phyloP scores from a whole-genome alignment of 1,139 yeast species.

The Kazachstania sp. region DNA sequence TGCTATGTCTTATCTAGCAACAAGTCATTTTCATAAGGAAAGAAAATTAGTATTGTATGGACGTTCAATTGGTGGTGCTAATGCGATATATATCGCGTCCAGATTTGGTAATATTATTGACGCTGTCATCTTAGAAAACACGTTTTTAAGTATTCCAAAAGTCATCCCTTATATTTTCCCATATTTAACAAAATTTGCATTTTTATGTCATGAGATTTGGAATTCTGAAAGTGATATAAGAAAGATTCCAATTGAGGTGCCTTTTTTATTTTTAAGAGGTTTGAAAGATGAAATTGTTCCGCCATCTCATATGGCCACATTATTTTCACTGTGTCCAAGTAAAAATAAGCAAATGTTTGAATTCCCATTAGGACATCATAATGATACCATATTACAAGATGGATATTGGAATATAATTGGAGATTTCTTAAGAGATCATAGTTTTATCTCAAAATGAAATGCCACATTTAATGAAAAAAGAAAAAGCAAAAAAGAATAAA shows the following conservation, averaged over 20 bases:
- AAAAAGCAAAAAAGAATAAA: too few relatives aligned
- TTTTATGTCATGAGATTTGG: slow-evolving; percentile 76
- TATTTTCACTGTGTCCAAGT: slow-evolving; percentile 45
- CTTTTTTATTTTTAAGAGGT: slow-evolving; percentile 68
- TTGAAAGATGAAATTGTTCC: slow-evolving; percentile 85
- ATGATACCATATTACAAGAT: slow-evolving; percentile 67
- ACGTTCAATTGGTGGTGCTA: slow-evolving; percentile 92
- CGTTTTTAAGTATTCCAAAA: slow-evolving; percentile 69
- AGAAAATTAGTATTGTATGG: slow-evolving; percentile 65
- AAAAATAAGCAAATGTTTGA: slow-evolving; percentile 40
- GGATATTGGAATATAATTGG: slow-evolving; percentile 66
- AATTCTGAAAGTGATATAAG: slow-evolving; percentile 59
- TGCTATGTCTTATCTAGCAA: slow-evolving; percentile 49
- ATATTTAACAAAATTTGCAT: slow-evolving; percentile 45
- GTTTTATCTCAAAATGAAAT: slow-evolving; percentile 9
- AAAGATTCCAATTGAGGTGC: slow-evolving; percentile 45
- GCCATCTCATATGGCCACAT: slow-evolving; percentile 64
- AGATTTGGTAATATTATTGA: slow-evolving; percentile 40
- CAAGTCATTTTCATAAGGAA: slow-evolving; percentile 45
- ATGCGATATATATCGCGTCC: slow-evolving; percentile 74
- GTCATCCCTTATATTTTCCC: slow-evolving; percentile 84
- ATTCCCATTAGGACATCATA: slow-evolving; percentile 60
- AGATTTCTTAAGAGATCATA: slow-evolving; percentile 40
- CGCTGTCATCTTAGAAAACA: slow-evolving; percentile 75
- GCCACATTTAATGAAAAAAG: background rate